Base-by-base conservation (phyloP, 441 rosid species). In the Raphanus hybrid region DNA sequence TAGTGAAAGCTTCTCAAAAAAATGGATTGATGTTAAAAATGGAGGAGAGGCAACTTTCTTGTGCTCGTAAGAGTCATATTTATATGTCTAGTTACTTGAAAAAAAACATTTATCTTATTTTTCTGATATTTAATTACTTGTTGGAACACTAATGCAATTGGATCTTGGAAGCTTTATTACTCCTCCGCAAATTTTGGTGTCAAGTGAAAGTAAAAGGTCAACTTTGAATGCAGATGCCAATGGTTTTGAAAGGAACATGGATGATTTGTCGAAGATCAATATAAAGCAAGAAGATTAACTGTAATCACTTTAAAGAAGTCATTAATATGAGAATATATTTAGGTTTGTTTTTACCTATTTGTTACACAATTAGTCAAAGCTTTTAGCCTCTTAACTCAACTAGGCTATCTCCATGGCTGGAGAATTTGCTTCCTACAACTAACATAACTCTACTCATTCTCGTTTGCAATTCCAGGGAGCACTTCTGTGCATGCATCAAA, bases 351-450 rank as follows among this genome's bases (percentile, higher is more conserved):
- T 54, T 2, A 54, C 23, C 59, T 16, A 54, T 16, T 54, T 15
- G 4, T 54, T 16, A 7, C 10, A 54, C 59, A 15, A 54, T 52
- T 10, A 52, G 58, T 50, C 15, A 50, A 50, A 6, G 20, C 2
- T 52, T 52, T 52, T 52, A 52, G 3, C 59, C 59, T 15, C 59
- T 54, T 54, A 54, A 54, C 59, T 54, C 59, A 7, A 54, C 59
- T 15, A 15, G 9, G 23, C 20, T 5, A 50, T 50, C 26, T 14
- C 20, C 8, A 5, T 50, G 55, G 8, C 58, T 14, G 58, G 9
- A 7, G 59, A 54, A 54, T 15, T 16, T 54, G 4, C 59, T 15
- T 54, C 63, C 62, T 10, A 58, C 34, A 23, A 23, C 63, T 58
- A 58, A 23, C n/a, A 58, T 23, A 57, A 57, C 27, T 9, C n/a